Conservation (phyloP, 306 rosid genomes). For the Malus orientalis region DNA sequence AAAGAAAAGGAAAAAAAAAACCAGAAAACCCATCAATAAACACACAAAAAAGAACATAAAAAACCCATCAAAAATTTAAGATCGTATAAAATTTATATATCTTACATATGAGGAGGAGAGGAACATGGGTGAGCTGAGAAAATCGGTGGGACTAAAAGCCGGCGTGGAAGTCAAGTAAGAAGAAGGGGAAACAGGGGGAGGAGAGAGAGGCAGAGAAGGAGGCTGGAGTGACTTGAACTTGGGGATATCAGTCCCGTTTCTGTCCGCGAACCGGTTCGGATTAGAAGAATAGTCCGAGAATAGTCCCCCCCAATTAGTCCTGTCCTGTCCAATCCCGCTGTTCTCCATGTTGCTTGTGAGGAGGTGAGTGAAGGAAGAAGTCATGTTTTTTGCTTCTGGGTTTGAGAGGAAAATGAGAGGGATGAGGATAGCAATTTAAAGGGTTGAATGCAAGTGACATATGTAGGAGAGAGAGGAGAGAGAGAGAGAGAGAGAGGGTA, state of each 20-base stretch:
- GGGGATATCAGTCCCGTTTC: constrained; percentile 31
- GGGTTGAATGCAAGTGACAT: not conserved
- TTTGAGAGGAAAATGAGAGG: not conserved
- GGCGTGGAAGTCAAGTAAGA: constrained; percentile 36
- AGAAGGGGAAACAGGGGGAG: constrained; percentile 49
- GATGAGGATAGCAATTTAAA: not conserved
- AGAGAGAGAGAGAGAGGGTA: not conserved
- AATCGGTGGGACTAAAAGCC: constrained; percentile 53
- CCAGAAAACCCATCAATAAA: not conserved
- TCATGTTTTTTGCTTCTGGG: constrained; percentile 9
- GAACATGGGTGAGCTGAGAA: constrained; percentile 54
- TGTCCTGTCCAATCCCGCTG: constrained; percentile 5
- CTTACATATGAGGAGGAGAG: constrained; percentile 55
- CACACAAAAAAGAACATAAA: not conserved
- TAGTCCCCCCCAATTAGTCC: constrained; percentile 24
- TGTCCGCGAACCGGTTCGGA: constrained; percentile 17
- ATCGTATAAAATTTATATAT: not conserved
- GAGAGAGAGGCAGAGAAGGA: constrained; percentile 50
- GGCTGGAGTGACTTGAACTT: constrained; percentile 65
- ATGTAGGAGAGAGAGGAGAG: not conserved
- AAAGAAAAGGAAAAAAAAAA: not conserved
- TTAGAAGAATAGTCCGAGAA: constrained; percentile 32
- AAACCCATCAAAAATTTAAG: not conserved
- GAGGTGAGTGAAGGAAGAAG: constrained; percentile 40
- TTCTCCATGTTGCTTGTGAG: constrained; percentile 33